Conservation (phyloP, 345 rosid genomes). For the Brassica nigra region DNA sequence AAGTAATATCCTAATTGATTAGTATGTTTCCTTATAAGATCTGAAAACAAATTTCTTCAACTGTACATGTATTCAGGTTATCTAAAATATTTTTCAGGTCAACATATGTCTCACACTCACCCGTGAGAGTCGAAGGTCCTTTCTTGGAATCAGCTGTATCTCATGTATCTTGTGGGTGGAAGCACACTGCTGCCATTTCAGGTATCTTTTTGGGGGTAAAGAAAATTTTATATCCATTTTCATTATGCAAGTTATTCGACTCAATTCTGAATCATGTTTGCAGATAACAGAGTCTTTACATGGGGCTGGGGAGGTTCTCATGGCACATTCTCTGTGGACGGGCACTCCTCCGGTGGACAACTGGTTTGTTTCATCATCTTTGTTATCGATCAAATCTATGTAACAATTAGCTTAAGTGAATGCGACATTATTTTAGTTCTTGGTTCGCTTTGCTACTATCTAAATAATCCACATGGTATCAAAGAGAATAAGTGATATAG, state of each 20-base stretch:
- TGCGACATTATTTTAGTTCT: not conserved
- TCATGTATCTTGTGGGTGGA: constrained; percentile 98
- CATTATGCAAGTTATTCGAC: constrained; percentile 1
- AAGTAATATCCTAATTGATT: constrained; percentile 21
- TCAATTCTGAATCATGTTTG: constrained; percentile 12
- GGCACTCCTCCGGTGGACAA: constrained; percentile 92
- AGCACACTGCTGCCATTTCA: constrained; percentile 93
- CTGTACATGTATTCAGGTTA: constrained; percentile 8
- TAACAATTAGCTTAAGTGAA: not conserved
- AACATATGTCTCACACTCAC: constrained; percentile 55
- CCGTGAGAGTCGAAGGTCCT: constrained; percentile 81
- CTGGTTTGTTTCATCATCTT: constrained; percentile 58
- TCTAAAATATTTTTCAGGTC: constrained; percentile 51
- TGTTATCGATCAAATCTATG: constrained; percentile 17
- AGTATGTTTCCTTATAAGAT: constrained; percentile 2
- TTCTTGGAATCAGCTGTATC: constrained; percentile 58
- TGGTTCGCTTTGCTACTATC: not conserved
- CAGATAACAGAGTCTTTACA: constrained; percentile 76
- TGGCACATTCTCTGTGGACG: constrained; percentile 92
- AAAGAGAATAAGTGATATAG: not conserved
- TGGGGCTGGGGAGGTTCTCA: constrained; percentile 99
- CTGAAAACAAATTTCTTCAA: constrained; percentile 12
- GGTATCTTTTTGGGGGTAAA: constrained; percentile 47
- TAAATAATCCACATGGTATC: not conserved
- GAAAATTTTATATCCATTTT: not conserved